phyloP scores from a whole-genome alignment of 1,284 basidiomycete species.

The Irpex sp. region DNA sequence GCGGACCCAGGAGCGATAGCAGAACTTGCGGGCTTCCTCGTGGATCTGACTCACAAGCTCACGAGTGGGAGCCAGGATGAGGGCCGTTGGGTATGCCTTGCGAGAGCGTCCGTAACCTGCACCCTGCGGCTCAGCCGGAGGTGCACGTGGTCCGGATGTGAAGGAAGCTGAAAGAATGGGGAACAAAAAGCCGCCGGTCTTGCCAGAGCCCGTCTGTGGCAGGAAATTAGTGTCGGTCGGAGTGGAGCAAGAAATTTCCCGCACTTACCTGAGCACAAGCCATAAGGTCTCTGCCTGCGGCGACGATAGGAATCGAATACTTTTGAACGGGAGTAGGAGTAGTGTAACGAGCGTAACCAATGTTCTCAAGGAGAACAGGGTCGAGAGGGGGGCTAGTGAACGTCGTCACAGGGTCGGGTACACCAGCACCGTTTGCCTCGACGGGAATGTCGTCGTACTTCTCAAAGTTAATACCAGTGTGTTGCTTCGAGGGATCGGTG shows the following conservation, averaged over 20 bases:
- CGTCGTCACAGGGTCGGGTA: slow-evolving; percentile 87
- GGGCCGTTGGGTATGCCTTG: slow-evolving; percentile 94
- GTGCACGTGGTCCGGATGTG: slow-evolving; percentile 73
- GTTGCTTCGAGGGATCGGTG: slow-evolving; percentile 79
- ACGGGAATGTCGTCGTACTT: slow-evolving; percentile 99
- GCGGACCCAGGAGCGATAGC: slow-evolving; percentile 98
- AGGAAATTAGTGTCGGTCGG: slow-evolving; percentile 12
- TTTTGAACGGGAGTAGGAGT: slow-evolving; percentile 99
- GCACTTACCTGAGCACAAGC: slow-evolving; percentile 86
- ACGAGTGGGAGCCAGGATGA: slow-evolving; percentile 96
- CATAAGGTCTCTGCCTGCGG: slow-evolving; percentile 91
- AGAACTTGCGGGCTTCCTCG: slow-evolving; percentile 98
- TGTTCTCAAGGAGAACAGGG: slow-evolving; percentile 93
- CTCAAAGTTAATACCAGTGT: slow-evolving; percentile 99
- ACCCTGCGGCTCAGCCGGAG: slow-evolving; percentile 51
- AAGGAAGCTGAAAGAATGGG: slow-evolving; percentile 97
- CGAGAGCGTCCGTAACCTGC: slow-evolving; percentile 65
- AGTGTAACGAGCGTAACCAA: slow-evolving; percentile 87
- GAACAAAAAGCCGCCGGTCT: slow-evolving; percentile 99
- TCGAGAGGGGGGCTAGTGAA: slow-evolving; percentile 93
- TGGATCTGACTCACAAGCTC: slow-evolving; percentile 99
- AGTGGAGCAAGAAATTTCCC: slow-evolving; percentile 20
- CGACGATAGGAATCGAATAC: slow-evolving; percentile 99
- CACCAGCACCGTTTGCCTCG: slow-evolving; percentile 93
- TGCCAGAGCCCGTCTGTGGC: slow-evolving; percentile 93